These are phyloP conservation scores for Rosa chinensis DNA, from an alignment of 306 rosid species.

Conservation along the genomic window DNA sequence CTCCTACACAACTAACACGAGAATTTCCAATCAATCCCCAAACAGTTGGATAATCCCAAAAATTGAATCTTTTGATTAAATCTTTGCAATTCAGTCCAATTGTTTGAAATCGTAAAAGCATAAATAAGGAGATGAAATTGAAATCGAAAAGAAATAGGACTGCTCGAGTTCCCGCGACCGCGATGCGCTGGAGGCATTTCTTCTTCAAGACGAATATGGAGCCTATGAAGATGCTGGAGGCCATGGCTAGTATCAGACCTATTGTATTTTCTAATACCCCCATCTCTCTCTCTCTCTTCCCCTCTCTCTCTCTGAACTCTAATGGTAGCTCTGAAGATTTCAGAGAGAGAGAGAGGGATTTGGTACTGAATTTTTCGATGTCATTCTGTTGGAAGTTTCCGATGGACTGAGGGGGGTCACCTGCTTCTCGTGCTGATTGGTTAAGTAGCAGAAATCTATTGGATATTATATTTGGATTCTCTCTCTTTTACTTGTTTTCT, in stretches of 20 bases:
- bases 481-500: not conserved
- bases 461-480: too few species aligned
- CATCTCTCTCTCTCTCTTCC: constrained; percentile 29
- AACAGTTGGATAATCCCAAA: not conserved
- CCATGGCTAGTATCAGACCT: constrained; percentile 73
- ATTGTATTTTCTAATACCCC: constrained; percentile 64
- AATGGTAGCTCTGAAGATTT: not conserved
- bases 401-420: not conserved
- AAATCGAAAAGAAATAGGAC: constrained; percentile 21
- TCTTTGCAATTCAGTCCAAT: constrained; percentile 1
- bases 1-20: constrained; percentile 50
- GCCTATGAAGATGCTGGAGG: constrained; percentile 83
- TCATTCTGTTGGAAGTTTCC: constrained; percentile 41
- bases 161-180: constrained; percentile 72
- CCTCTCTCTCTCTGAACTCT: not conserved
- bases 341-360: not conserved
- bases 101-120: too few species aligned
- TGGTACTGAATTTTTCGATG: not conserved
- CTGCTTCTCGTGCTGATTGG: not conserved
- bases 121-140: too few species aligned
- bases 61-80: not conserved
- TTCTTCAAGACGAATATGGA: constrained; percentile 91
- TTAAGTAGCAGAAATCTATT: not conserved
- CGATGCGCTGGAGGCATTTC: constrained; percentile 89
- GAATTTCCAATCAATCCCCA: not conserved